phyloP scores from a whole-genome alignment of 306 rosid genomes.

The Cicer chorassanicum region DNA sequence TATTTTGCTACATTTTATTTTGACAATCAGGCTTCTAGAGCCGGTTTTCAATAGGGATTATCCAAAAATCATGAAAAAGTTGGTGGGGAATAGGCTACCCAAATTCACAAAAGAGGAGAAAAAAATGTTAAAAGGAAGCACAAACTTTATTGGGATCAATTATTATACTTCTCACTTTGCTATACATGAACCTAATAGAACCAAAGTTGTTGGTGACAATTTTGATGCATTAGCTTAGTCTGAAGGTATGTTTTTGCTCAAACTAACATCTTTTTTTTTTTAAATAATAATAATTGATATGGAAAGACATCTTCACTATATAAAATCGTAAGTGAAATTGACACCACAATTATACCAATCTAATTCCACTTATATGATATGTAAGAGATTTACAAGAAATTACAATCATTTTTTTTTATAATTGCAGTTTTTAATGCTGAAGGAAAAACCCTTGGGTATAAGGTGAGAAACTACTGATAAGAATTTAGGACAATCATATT shows the following conservation, averaged over 20 bases:
- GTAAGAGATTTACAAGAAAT: no score
- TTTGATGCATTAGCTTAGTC: neutral
- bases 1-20: slow-evolving; percentile 3
- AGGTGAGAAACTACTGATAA: slow-evolving; percentile 33
- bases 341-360: no score
- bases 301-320: no score
- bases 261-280: neutral
- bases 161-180: no score
- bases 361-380: no score
- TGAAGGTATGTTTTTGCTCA: slow-evolving; percentile 14
- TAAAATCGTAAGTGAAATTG: no score
- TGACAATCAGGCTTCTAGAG: slow-evolving; percentile 35
- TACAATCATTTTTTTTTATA: no score
- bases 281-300: no score
- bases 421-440: slow-evolving; percentile 29
- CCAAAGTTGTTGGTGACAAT: neutral
- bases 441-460: slow-evolving; percentile 45
- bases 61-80: slow-evolving; percentile 43
- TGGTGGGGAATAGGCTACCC: slow-evolving; percentile 20
- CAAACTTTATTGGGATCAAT: no score
- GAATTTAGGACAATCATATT: neutral
- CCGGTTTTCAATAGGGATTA: slow-evolving; percentile 42
- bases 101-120: no score
- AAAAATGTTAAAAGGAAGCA: no score
- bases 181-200: no score